These are phyloP conservation scores for Tulasnella sp. DNA, from an alignment of 768 basidiomycete genomes.

Conservation along the genomic window DNA sequence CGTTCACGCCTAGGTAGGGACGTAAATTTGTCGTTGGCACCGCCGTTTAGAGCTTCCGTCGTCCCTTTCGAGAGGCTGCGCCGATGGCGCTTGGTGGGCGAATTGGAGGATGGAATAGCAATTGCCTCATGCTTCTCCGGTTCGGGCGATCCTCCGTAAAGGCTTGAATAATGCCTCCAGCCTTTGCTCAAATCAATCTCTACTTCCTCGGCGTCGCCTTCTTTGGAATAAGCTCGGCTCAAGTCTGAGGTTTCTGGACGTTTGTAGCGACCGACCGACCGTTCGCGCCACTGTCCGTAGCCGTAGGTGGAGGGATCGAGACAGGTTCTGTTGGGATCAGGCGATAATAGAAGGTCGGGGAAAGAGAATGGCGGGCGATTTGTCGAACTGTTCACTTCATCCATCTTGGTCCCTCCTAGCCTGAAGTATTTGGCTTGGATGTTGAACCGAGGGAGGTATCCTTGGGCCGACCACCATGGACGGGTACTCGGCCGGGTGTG, in stretches of 20 bases:
- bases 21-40: background rate
- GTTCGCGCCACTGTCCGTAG: constrained; percentile 4
- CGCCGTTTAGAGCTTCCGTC: background rate
- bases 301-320: background rate
- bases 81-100: background rate
- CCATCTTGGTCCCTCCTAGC: background rate
- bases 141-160: constrained; percentile 3
- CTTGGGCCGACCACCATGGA: background rate
- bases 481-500: background rate
- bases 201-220: constrained; percentile 9
- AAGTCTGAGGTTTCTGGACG: background rate
- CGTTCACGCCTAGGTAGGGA: background rate
- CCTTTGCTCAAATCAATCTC: constrained; percentile 11
- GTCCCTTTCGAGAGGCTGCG: background rate
- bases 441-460: background rate
- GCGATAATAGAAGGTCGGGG: background rate
- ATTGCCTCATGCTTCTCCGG: background rate
- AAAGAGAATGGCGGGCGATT: background rate
- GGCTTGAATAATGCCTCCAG: constrained; percentile 5
- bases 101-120: background rate
- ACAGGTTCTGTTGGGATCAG: background rate
- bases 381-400: background rate
- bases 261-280: background rate
- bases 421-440: background rate
- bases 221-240: background rate